A percentile compares a stretch with the other conserved stretches of the same genome.
Evolutionary conservation across 202 grass and related monocot species (phyloP).

Genomic region (Bolboschoenoplectus hybrid): DNA sequence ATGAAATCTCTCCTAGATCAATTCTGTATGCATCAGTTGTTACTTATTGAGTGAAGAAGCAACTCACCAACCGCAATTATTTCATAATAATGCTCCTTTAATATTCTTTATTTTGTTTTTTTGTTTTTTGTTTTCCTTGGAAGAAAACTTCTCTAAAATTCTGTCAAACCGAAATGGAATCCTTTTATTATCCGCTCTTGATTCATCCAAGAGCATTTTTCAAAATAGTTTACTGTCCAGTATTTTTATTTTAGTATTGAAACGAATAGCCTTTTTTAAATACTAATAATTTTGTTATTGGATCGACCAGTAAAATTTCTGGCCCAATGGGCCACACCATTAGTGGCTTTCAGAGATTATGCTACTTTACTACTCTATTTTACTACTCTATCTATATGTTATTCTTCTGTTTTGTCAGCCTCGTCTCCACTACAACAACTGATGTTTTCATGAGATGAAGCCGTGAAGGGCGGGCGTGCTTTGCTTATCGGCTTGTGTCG

Average conservation of each 20-base stretch:
- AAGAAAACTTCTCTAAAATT: background rate
- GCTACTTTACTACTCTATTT: too few relatives aligned
- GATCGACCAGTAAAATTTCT: background rate
- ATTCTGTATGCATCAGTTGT: background rate
- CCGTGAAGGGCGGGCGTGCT: too few relatives aligned
- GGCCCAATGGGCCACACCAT: background rate
- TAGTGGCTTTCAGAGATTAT: background rate
- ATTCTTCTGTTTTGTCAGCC: too few relatives aligned
- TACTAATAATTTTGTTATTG: background rate
- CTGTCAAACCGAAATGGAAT: background rate
- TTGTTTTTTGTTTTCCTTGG: background rate
- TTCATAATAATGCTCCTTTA: background rate
- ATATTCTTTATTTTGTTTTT: background rate
- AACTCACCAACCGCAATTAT: conserved; percentile 7
- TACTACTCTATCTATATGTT: too few relatives aligned
- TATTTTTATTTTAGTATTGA: background rate
- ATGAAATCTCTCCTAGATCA: background rate
- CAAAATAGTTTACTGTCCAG: background rate
- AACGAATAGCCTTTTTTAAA: too few relatives aligned
- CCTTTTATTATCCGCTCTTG: background rate
- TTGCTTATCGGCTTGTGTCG: too few relatives aligned
- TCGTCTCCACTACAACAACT: too few relatives aligned
- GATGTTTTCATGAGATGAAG: too few relatives aligned
- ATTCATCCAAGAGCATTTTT: background rate
- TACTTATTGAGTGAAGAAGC: background rate